Evolutionary conservation across 331 rosid species (phyloP).

Genomic region (Malus hybrid): DNA sequence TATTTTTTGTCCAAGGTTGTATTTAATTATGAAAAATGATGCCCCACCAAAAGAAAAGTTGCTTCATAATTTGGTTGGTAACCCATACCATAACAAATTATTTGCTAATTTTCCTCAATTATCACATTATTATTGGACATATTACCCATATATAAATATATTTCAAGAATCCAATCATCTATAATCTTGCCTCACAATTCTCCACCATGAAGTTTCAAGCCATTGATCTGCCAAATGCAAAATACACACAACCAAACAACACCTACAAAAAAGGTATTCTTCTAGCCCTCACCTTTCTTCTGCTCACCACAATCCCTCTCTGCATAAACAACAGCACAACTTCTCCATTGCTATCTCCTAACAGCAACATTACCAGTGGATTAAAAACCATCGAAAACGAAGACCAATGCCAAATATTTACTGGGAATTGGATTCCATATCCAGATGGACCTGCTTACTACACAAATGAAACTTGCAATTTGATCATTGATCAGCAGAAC

Average conservation of each 20-base stretch:
- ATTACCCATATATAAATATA: constrained; percentile 3
- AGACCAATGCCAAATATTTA: constrained; percentile 44
- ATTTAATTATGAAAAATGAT: constrained; percentile 19
- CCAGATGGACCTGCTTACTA: constrained; percentile 24
- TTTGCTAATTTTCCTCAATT: not conserved
- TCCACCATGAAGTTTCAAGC: constrained; percentile 48
- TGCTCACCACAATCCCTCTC: constrained; percentile 48
- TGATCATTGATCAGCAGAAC: constrained; percentile 56
- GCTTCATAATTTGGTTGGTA: constrained; percentile 22
- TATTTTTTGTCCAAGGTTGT: not conserved
- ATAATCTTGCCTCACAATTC: constrained; percentile 12
- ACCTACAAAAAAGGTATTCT: constrained; percentile 30
- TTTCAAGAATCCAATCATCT: constrained; percentile 3
- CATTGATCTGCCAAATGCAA: constrained; percentile 37
- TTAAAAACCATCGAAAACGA: constrained; percentile 17
- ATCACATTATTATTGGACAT: not conserved
- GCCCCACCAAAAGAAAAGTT: not conserved
- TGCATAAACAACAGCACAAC: constrained; percentile 30
- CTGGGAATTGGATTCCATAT: constrained; percentile 66
- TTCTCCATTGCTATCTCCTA: constrained; percentile 24
- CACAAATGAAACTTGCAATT: constrained; percentile 27
- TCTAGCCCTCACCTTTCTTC: constrained; percentile 36
- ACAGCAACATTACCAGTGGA: constrained; percentile 9
- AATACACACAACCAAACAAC: constrained; percentile 26
- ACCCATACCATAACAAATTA: not conserved